Base-by-base conservation (phyloP, 169 alveolate genomes). In the Plasmodium reichenowi region DNA sequence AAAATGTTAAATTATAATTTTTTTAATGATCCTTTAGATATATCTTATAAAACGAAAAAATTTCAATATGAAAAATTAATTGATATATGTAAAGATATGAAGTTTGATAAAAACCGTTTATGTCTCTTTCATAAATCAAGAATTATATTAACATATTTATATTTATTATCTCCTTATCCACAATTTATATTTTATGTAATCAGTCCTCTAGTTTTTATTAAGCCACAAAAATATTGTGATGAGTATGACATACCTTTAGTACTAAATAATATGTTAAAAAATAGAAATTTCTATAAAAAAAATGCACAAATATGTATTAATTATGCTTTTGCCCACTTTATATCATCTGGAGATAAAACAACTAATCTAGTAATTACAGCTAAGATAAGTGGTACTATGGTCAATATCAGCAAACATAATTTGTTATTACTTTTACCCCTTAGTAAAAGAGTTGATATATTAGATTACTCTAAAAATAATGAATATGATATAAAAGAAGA, bases 321-420 rank as follows among this genome's bases (percentile, higher is more conserved):
- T 71, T 86, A 86, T 86, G 92, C 92, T 13, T 86, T 86, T 86
- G 92, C 87, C 60, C 92, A 86, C 59, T 86, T 86, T 22, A 86
- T 86, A 58, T 66, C 87, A 13, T 7, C 66, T 54, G 71, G 92
- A 9, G 43, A 86, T 26, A 56, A 71, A 71, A 86, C 74, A 48
- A 71, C 56, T 13, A 72, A 70, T 24, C 50, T 86, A 13, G 52
- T 63, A 0, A 59, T 86, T 2, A 86, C 92, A 1, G 92, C 92
- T 8, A 86, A 86, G 45, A 58, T 86, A 20, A 71, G 87, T 70
- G 87, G 92, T n/a, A 86, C 87, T 8, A 71, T 86, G 87, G 87
- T 60, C 13, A 86, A 70, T 8, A 56, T 86, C 13, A 86, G 74
- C 64, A 38, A 38, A 71, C 71, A 48, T 4, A 86, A 71, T 71